A percentile compares a stretch with the other conserved stretches of the same genome.
phyloP scores from a whole-genome alignment of 257 asterid genomes.

The Linaria vulgaris region DNA sequence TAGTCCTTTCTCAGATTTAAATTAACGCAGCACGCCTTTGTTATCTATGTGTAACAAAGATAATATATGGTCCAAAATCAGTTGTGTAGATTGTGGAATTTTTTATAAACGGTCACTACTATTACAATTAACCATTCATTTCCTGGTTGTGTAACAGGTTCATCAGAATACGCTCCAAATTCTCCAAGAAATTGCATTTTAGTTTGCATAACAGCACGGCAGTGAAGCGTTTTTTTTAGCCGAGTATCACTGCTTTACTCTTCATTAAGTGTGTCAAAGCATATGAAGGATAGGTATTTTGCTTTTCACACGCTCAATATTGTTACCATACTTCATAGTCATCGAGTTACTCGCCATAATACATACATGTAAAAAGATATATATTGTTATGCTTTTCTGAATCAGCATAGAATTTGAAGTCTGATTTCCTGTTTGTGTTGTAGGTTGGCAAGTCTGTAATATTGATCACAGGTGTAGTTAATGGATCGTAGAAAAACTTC shows the following conservation, averaged over 20 bases:
- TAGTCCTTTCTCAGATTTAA: constrained; percentile 1
- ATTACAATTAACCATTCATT: constrained; percentile 24
- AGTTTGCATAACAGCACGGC: constrained; percentile 24
- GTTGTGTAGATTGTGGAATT: constrained; percentile 14
- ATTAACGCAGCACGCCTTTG: neutral
- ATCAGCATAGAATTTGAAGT: too few species aligned
- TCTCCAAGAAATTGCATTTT: constrained; percentile 94
- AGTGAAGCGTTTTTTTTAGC: constrained; percentile 24
- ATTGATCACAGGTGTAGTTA: too few species aligned
- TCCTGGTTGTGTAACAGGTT: constrained; percentile 55
- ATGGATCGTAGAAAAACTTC: too few species aligned
- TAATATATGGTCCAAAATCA: neutral
- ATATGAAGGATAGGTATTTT: neutral
- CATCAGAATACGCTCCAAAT: constrained; percentile 94
- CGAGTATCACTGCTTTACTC: constrained; percentile 18
- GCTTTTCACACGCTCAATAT: constrained; percentile 14
- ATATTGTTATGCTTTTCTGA: neutral
- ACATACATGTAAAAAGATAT: neutral
- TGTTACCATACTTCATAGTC: constrained; percentile 11
- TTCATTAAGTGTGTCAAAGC: constrained; percentile 7
- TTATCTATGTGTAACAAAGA: constrained; percentile 5
- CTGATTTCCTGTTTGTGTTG: too few species aligned
- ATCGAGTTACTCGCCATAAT: constrained; percentile 11
- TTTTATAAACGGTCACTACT: constrained; percentile 20
- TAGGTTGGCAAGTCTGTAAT: too few species aligned